Conservation (phyloP, 2,329 filamentous ascomycete species). For the Aspergillus spinulosporus region DNA sequence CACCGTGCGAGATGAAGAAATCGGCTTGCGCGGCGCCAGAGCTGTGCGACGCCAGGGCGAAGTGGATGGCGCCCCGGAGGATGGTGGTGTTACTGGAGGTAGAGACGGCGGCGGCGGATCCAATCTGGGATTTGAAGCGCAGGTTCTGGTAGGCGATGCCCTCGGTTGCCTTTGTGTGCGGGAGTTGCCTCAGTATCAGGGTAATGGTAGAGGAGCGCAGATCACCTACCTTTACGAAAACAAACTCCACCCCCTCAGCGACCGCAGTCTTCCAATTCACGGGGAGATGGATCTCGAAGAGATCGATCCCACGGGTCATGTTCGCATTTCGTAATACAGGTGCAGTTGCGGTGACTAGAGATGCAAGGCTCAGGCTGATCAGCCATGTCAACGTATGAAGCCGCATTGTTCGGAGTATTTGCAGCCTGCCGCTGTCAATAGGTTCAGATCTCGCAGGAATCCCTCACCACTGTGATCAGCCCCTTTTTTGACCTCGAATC, state of each 20-base stretch:
- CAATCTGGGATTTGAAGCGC: constrained; percentile 2
- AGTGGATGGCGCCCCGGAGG: constrained; percentile 16
- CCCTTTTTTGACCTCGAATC: too few species aligned
- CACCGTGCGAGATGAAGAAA: constrained; percentile 14
- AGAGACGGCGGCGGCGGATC: background rate
- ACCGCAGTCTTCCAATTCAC: constrained; percentile 10
- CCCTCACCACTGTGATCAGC: too few species aligned
- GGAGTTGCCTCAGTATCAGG: background rate
- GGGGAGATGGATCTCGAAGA: constrained; percentile 11
- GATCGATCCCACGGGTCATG: constrained; percentile 2
- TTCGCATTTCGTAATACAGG: background rate
- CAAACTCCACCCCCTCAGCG: constrained; percentile 6
- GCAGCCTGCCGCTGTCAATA: too few species aligned
- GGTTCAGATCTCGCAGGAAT: too few species aligned
- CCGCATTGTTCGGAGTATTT: background rate
- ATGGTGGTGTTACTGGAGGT: background rate
- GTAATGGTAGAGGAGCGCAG: background rate
- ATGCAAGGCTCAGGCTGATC: background rate
- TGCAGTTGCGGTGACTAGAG: background rate
- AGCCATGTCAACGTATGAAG: background rate
- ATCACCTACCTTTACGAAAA: constrained; percentile 8
- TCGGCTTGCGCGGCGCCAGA: constrained; percentile 14
- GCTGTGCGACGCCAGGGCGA: constrained; percentile 12
- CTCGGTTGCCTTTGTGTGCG: constrained; percentile 5
- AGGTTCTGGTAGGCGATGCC: constrained; percentile 2